Evolutionary conservation across 176 grass and related monocot genomes (phyloP), one percentile per base, ranked within the genome.

Genomic region (Aegilops speltoides): DNA sequence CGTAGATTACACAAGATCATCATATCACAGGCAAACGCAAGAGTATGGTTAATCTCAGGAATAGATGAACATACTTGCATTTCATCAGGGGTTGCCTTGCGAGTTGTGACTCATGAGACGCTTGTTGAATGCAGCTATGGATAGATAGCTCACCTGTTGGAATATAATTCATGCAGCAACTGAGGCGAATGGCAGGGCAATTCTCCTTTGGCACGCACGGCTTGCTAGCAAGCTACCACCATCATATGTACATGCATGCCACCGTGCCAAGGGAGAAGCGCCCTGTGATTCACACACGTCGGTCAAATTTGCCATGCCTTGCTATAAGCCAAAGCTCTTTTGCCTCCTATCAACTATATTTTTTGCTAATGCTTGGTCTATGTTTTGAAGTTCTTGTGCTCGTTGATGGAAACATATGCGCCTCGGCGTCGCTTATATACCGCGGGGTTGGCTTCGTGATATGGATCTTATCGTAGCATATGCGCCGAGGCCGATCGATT

Each of bases 181-280:
- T 69, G 7, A 20, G 59, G 45, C 23, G 85, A 93, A 88, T 90
- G 56, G 82, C 91, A 86, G 82, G 90, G 90, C 73, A 91, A 88
- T 91, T 91, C 90, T 91, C 83, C 86, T 92, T 92, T 92, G 87
- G 87, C 85, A 93, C 83, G 34, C 43, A 76, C 1, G 67, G 17
- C 26, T 36, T 19, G 5, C 50, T 54, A 54, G 16, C 16, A 9
- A 54, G 24, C 68, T 65, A 82, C 7, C 60, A 37, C 33, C 24
- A 29, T 33, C 11, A 26, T 45, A n/a, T 2, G 1, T 40, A 2
- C 23, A 22, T 60, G 80, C 67, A 33, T 59, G 40, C 83, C 79
- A 73, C 64, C 78, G 70, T 92, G 90, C 87, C 87, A 79, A 89
- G 86, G 90, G 87, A 89, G 87, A 92, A 70, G 16, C 13, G 50